Conservation (phyloP, 129 eudicot species). For the Helianthus tuberosus region DNA sequence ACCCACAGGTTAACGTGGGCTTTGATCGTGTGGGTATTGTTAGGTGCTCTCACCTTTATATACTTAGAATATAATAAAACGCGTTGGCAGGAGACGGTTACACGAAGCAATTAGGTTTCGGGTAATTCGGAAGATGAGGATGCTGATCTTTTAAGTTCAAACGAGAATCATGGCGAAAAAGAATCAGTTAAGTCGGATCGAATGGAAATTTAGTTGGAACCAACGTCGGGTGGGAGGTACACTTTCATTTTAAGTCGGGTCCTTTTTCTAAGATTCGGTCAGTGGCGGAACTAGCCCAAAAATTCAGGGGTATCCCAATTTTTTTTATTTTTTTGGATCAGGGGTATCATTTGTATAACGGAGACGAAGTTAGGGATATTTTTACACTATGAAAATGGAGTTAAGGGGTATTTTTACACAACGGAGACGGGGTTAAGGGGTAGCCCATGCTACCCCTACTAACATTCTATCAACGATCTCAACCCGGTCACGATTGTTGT, state of each 20-base stretch:
- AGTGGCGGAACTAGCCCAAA: too few species aligned
- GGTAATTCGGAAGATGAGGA: constrained; percentile 88
- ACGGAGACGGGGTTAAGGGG: too few species aligned
- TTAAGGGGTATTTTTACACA: too few species aligned
- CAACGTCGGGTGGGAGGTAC: constrained; percentile 45
- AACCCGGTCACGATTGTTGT: too few species aligned
- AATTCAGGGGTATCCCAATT: too few species aligned
- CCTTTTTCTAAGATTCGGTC: constrained; percentile 11
- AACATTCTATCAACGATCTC: too few species aligned
- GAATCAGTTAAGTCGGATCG: constrained; percentile 49
- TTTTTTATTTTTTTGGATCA: too few species aligned
- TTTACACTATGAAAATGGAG: too few species aligned
- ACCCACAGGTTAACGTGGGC: constrained; percentile 84
- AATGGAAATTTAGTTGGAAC: constrained; percentile 89
- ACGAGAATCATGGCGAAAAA: constrained; percentile 45
- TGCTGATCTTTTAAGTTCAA: constrained; percentile 68
- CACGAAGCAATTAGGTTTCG: constrained; percentile 78
- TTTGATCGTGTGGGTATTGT: constrained; percentile 68
- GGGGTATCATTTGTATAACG: too few species aligned
- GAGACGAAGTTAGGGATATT: too few species aligned
- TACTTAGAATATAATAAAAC: constrained; percentile 63
- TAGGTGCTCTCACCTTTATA: constrained; percentile 52
- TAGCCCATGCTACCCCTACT: too few species aligned
- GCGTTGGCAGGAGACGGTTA: constrained; percentile 41
- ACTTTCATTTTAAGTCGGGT: constrained; percentile 25